Conservation (phyloP, 306 rosid species). For the Lathyrus sativus region DNA sequence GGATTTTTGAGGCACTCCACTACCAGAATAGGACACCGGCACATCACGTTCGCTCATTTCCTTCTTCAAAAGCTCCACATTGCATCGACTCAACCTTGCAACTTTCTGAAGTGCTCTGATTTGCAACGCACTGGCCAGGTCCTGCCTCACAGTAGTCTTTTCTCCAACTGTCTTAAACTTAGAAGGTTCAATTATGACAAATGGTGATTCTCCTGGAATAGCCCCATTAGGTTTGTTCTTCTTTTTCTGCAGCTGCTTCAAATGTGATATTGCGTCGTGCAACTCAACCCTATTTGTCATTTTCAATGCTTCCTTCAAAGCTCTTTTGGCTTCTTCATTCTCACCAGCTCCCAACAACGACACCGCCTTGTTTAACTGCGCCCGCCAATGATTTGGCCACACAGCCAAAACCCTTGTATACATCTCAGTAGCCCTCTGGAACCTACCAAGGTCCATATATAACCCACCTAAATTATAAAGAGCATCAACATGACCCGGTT, state of each 20-base stretch:
- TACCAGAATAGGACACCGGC: slow-evolving; percentile 84
- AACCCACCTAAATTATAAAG: slow-evolving; percentile 94
- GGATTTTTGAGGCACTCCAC: slow-evolving; percentile 84
- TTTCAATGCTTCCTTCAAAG: slow-evolving; percentile 93
- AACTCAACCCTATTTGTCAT: slow-evolving; percentile 97
- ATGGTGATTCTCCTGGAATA: slow-evolving; percentile 64
- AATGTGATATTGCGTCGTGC: slow-evolving; percentile 92
- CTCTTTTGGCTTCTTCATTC: slow-evolving; percentile 84
- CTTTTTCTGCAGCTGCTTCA: slow-evolving; percentile 96
- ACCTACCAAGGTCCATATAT: slow-evolving; percentile 94
- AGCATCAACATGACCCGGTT: slow-evolving; percentile 92
- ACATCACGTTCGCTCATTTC: slow-evolving; percentile 86
- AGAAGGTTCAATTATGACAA: slow-evolving; percentile 59
- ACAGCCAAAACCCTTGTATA: slow-evolving; percentile 90
- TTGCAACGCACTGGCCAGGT: slow-evolving; percentile 66
- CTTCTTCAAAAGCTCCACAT: slow-evolving; percentile 77
- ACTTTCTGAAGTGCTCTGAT: slow-evolving; percentile 89
- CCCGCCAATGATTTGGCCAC: slow-evolving; percentile 99
- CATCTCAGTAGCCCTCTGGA: slow-evolving; percentile 98
- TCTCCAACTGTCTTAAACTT: slow-evolving; percentile 78
- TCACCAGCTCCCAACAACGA: slow-evolving; percentile 93
- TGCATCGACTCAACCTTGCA: slow-evolving; percentile 86
- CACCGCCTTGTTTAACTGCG: slow-evolving; percentile 97
- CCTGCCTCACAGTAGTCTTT: slow-evolving; percentile 72
- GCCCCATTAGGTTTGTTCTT: slow-evolving; percentile 68